Conservation (phyloP, 192 early-diverging fungal genomes). For the Umbelopsis ramanniana region DNA sequence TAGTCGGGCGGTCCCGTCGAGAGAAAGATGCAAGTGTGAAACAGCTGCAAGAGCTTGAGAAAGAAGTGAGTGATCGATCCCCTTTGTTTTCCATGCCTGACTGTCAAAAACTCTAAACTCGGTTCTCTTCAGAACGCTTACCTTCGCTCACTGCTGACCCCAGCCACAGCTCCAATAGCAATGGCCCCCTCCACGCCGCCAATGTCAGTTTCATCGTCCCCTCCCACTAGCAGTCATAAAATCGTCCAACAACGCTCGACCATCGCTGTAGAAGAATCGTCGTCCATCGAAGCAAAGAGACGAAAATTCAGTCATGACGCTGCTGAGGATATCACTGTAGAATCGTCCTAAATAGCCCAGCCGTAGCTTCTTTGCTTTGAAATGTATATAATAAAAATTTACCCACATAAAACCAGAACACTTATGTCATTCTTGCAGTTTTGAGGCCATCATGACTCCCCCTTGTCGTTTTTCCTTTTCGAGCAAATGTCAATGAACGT, state of each 20-base stretch:
- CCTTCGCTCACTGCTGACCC: conserved; percentile 17
- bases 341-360: background rate
- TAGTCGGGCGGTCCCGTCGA: conserved; percentile 27
- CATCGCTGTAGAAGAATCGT: background rate
- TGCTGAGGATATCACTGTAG: background rate
- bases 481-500: too few species aligned
- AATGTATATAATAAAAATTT: conserved; percentile 12
- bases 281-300: background rate
- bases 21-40: conserved; percentile 32
- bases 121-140: conserved; percentile 13
- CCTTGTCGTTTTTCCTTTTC: background rate
- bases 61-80: conserved; percentile 27
- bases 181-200: conserved; percentile 1
- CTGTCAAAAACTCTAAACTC: background rate
- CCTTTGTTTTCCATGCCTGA: background rate
- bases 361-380: too few species aligned
- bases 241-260: background rate
- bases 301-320: background rate
- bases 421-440: background rate
- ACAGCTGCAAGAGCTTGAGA: conserved; percentile 34
- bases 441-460: background rate
- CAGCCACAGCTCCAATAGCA: background rate
- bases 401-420: too few species aligned
- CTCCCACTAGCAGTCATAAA: background rate
- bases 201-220: conserved; percentile 6